Evolutionary conservation across 129 eudicot species (phyloP).

Genomic region (Apium graveolens): DNA sequence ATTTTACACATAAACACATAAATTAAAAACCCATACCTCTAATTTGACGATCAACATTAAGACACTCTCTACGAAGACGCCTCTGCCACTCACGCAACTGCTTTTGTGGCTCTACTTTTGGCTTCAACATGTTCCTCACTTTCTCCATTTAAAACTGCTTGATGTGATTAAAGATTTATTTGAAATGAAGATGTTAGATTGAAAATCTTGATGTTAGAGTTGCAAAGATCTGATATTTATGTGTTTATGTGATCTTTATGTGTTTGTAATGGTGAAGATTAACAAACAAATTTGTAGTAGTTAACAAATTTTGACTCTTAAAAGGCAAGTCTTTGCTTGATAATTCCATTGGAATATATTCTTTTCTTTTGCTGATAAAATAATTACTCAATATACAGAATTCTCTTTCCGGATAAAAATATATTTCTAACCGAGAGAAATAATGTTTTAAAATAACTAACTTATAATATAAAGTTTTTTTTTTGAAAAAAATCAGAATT

Average conservation of each 20-base stretch:
- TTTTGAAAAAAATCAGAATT: too few relatives aligned
- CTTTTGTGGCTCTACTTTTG: constrained; percentile 84
- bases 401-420: too few relatives aligned
- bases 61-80: constrained; percentile 86
- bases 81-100: constrained; percentile 92
- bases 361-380: too few relatives aligned
- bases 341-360: too few relatives aligned
- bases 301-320: not conserved
- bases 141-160: constrained; percentile 45
- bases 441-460: too few relatives aligned
- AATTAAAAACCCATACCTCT: constrained; percentile 44
- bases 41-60: constrained; percentile 88
- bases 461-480: too few relatives aligned
- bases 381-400: too few relatives aligned
- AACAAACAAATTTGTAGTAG: not conserved
- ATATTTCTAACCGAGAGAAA: too few relatives aligned
- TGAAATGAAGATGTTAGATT: not conserved
- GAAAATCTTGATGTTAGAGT: not conserved
- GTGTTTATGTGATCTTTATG: too few relatives aligned
- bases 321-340: not conserved
- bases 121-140: constrained; percentile 66
- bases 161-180: not conserved
- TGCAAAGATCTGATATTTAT: not conserved
- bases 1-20: too few relatives aligned
- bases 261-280: not conserved